A percentile compares a stretch with the other conserved stretches of the same genome.
Evolutionary conservation across 495 filamentous ascomycete genomes (phyloP).

Genomic region (Tuber umbilicatum): DNA sequence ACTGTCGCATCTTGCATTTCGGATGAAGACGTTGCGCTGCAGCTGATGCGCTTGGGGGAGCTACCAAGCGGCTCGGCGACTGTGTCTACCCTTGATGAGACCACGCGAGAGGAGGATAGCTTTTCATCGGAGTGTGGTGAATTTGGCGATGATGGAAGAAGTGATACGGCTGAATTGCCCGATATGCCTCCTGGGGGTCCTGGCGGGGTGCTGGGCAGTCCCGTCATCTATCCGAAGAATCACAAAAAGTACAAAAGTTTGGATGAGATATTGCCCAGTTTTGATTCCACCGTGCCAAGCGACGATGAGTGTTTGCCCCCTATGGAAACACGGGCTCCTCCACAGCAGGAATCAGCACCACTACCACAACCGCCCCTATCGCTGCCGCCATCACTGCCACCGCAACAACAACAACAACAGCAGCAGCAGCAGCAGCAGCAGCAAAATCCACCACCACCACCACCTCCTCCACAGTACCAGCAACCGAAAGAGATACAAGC

Average conservation of each 20-base stretch:
- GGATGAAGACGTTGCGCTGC: constrained; percentile 94
- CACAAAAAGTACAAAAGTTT: constrained; percentile 48
- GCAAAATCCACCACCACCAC: constrained; percentile 6
- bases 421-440: constrained; percentile 3
- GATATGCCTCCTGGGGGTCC: constrained; percentile 48
- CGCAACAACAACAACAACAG: not conserved
- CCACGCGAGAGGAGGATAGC: constrained; percentile 58
- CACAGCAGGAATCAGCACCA: constrained; percentile 15
- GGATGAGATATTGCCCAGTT: constrained; percentile 59
- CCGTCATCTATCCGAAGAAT: constrained; percentile 35
- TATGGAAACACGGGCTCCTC: constrained; percentile 16
- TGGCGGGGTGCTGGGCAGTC: constrained; percentile 20
- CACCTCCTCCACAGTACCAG: not conserved
- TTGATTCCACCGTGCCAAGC: constrained; percentile 66
- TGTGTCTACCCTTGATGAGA: constrained; percentile 87
- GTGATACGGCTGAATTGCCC: constrained; percentile 58
- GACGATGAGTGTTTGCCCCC: constrained; percentile 51
- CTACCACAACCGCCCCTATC: constrained; percentile 4
- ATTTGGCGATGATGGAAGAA: constrained; percentile 71
- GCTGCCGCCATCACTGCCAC: constrained; percentile 4
- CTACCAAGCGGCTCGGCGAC: constrained; percentile 82
- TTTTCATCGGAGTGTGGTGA: constrained; percentile 78
- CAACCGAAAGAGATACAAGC: constrained; percentile 3
- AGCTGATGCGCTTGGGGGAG: constrained; percentile 91
- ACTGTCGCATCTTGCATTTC: constrained; percentile 92